These are phyloP conservation scores for Coemansia brasiliensis DNA, from an alignment of 192 early-diverging fungal species.

Conservation along the genomic window DNA sequence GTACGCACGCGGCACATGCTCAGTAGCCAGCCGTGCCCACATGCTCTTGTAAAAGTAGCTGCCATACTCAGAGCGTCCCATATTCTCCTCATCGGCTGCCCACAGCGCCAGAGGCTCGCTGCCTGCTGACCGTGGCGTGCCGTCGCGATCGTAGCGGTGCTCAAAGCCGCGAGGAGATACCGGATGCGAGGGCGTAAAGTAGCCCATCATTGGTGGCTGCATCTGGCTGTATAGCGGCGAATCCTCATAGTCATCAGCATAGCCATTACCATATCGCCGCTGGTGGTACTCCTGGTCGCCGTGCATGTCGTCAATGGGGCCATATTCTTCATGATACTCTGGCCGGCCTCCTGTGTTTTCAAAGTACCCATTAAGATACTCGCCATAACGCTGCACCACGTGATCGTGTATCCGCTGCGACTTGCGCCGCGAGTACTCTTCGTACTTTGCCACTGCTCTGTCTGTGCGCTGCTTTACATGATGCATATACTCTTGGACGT, in stretches of 20 bases:
- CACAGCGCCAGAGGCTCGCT: conserved; percentile 27
- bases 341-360: conserved; percentile 15
- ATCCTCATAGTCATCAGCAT: conserved; percentile 13
- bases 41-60: conserved; percentile 9
- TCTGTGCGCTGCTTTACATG: conserved; percentile 49
- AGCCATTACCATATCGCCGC: conserved; percentile 9
- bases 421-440: conserved; percentile 43
- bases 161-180: conserved; percentile 21
- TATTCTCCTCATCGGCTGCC: conserved; percentile 16
- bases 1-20: conserved; percentile 47
- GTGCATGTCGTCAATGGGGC: not conserved
- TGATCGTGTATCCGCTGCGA: conserved; percentile 50
- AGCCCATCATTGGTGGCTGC: conserved; percentile 44
- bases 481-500: conserved; percentile 48
- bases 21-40: conserved; percentile 27
- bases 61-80: not conserved
- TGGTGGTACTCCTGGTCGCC: conserved; percentile 13
- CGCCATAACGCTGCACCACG: conserved; percentile 46
- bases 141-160: conserved; percentile 20
- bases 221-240: conserved; percentile 11
- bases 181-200: conserved; percentile 37
- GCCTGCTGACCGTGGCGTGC: conserved; percentile 19
- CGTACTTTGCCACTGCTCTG: conserved; percentile 42
- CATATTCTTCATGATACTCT: conserved; percentile 11
- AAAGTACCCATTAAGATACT: conserved; percentile 42